These are phyloP conservation scores for Annona cherimola DNA, from an alignment of 164 flowering plant genomes.

Conservation along the genomic window DNA sequence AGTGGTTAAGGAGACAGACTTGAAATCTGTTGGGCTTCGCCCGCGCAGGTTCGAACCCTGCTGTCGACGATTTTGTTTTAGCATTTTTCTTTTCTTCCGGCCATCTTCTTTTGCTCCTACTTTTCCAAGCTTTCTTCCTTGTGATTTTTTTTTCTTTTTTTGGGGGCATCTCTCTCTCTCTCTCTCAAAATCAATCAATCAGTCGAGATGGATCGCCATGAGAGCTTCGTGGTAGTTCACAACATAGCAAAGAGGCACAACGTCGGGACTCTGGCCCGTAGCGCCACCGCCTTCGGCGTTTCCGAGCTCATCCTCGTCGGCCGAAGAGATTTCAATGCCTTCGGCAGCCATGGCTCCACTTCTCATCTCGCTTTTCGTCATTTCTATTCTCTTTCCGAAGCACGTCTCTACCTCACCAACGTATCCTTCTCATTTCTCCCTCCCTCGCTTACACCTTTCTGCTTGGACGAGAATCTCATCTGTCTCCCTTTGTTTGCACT, in stretches of 20 bases:
- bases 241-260: constrained; percentile 97
- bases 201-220: constrained; percentile 5
- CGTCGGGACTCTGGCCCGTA: constrained; percentile 88
- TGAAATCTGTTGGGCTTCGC: constrained; percentile 95
- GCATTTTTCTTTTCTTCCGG: not conserved
- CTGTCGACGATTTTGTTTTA: constrained; percentile 54
- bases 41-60: constrained; percentile 99
- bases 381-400: constrained; percentile 76
- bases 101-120: not conserved
- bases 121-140: not conserved
- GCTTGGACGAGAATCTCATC: not conserved
- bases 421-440: not conserved
- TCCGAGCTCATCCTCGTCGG: constrained; percentile 85
- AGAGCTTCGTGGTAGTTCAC: constrained; percentile 83
- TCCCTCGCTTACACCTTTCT: constrained; percentile 1
- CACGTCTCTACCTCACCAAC: constrained; percentile 70
- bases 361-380: constrained; percentile 86
- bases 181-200: no score
- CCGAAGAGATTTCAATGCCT: constrained; percentile 90
- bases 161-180: no score
- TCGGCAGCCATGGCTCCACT: constrained; percentile 95
- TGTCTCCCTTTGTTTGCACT: not conserved
- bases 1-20: constrained; percentile 96
- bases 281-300: constrained; percentile 96
- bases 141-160: no score